These are phyloP conservation scores for Babesia ovata DNA, from an alignment of 169 alveolate species.

Conservation along the genomic window DNA sequence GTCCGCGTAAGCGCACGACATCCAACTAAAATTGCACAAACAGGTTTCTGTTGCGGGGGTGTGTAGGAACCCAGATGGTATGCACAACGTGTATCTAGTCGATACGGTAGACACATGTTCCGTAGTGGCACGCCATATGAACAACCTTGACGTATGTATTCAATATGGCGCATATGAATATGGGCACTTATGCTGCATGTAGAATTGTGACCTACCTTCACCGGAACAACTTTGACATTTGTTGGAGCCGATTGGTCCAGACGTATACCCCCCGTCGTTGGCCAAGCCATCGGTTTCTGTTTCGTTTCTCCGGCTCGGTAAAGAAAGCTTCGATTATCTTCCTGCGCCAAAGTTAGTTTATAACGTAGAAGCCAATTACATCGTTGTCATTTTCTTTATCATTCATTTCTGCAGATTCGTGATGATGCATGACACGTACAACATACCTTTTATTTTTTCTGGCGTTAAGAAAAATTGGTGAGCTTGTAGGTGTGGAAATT, in stretches of 20 bases:
- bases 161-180: too few relatives aligned
- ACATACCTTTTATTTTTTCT: constrained; percentile 36
- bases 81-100: too few relatives aligned
- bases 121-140: too few relatives aligned
- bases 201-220: background rate
- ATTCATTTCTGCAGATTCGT: constrained; percentile 19
- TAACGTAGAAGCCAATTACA: background rate
- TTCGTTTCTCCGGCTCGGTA: constrained; percentile 31
- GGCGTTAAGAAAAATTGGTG: constrained; percentile 48
- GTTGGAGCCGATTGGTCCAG: constrained; percentile 19
- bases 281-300: constrained; percentile 46
- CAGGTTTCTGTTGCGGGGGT: too few relatives aligned
- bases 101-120: too few relatives aligned
- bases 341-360: constrained; percentile 6
- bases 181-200: too few relatives aligned
- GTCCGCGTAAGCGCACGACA: too few relatives aligned
- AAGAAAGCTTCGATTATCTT: constrained; percentile 10
- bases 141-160: too few relatives aligned
- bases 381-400: constrained; percentile 14
- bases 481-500: constrained; percentile 8
- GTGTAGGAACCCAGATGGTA: too few relatives aligned
- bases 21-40: too few relatives aligned
- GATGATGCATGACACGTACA: background rate
- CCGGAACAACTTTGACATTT: background rate
- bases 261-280: constrained; percentile 67